A percentile compares a stretch with the other conserved stretches of the same genome.
phyloP scores from a whole-genome alignment of 2,329 filamentous ascomycete genomes.

The Metarhizium brunneum region DNA sequence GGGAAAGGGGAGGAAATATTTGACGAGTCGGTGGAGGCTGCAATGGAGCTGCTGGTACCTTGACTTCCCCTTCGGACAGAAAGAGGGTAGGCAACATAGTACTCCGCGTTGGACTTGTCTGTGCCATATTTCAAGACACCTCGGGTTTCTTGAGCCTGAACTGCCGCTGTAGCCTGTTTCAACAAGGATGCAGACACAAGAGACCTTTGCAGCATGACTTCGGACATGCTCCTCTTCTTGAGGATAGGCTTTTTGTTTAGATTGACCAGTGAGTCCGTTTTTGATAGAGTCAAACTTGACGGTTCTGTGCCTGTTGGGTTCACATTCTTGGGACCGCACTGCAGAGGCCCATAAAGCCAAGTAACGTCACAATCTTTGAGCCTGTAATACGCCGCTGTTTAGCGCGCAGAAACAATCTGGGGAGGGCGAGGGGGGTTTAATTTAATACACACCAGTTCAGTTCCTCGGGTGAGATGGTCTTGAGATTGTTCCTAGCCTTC shows the following conservation, averaged over 20 bases:
- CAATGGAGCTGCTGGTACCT: conserved; percentile 51
- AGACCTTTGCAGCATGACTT: conserved; percentile 86
- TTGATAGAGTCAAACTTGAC: conserved; percentile 36
- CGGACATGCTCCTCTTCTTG: conserved; percentile 94
- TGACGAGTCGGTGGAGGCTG: conserved; percentile 61
- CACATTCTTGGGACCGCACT: conserved; percentile 55
- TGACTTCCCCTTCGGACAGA: conserved; percentile 51
- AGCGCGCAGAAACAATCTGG: neutral
- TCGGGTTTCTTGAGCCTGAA: conserved; percentile 68
- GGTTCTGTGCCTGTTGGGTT: conserved; percentile 34
- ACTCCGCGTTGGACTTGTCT: conserved; percentile 59
- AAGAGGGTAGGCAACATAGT: conserved; percentile 56
- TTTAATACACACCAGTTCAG: conserved; percentile 70
- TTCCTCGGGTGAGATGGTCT: conserved; percentile 81
- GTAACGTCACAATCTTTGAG: conserved; percentile 95
- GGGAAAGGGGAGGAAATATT: conserved; percentile 54
- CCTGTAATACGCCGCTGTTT: conserved; percentile 42
- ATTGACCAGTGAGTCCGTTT: conserved; percentile 56
- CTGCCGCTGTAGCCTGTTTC: conserved; percentile 78
- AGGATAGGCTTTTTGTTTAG: conserved; percentile 75
- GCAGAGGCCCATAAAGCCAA: conserved; percentile 91
- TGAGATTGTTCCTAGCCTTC: conserved; percentile 79
- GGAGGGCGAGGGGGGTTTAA: neutral
- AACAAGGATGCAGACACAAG: conserved; percentile 80
- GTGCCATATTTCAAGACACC: conserved; percentile 44